Conservation (phyloP, 768 basidiomycete species). For the Leccinum longicurvipes region DNA sequence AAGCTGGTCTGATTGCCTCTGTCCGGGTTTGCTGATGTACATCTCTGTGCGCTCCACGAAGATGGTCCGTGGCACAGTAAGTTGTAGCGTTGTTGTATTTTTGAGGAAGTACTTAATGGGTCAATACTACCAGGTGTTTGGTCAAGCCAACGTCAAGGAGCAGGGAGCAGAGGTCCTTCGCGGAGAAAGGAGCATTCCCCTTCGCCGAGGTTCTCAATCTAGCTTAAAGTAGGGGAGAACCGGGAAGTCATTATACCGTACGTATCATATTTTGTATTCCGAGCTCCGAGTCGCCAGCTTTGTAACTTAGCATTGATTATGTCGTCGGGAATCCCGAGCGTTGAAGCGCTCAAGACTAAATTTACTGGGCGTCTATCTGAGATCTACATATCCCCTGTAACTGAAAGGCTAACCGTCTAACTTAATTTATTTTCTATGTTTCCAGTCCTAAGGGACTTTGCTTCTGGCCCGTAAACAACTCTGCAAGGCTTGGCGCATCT, state of each 20-base stretch:
- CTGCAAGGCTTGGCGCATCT: neutral
- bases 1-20: neutral
- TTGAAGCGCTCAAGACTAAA: neutral
- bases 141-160: conserved; percentile 44
- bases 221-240: conserved; percentile 16
- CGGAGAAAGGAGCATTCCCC: conserved; percentile 41
- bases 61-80: conserved; percentile 32
- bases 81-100: conserved; percentile 6
- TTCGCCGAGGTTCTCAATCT: conserved; percentile 22
- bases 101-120: neutral
- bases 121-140: conserved; percentile 18
- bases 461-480: neutral
- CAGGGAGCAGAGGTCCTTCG: conserved; percentile 53
- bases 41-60: neutral
- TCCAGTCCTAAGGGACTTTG: neutral
- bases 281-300: neutral
- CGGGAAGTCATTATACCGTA: neutral
- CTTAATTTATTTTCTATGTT: neutral
- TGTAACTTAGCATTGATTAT: neutral
- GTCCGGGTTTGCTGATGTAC: conserved; percentile 1
- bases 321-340: neutral
- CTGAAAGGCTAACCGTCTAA: conserved; percentile 22
- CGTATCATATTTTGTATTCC: neutral
- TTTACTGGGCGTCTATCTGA: conserved; percentile 10
- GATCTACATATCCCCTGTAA: conserved; percentile 12